These are phyloP conservation scores for Ampelomyces quisqualis DNA, from an alignment of 2,329 filamentous ascomycete genomes.

Conservation along the genomic window DNA sequence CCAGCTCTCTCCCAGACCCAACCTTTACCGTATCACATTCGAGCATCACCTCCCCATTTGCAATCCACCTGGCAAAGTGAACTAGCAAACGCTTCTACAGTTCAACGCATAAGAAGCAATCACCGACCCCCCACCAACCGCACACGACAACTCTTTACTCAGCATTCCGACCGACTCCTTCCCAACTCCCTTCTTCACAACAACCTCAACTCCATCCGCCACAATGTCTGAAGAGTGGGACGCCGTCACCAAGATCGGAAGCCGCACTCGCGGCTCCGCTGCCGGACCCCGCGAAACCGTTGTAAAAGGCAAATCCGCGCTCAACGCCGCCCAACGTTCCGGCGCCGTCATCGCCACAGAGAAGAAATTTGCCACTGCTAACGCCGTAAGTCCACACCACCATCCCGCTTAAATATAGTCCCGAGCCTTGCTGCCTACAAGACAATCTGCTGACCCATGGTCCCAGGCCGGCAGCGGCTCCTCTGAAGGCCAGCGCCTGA, in stretches of 20 bases:
- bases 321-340: conserved; percentile 86
- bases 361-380: conserved; percentile 83
- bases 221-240: conserved; percentile 82
- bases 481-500: conserved; percentile 85
- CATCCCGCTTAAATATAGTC: not conserved
- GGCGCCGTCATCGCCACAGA: conserved; percentile 79
- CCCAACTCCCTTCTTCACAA: conserved; percentile 5
- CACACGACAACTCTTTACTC: conserved; percentile 11
- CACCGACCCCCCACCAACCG: conserved; percentile 12
- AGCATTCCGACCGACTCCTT: conserved; percentile 10
- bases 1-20: not conserved
- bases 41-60: not conserved
- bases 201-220: conserved; percentile 11
- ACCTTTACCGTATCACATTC: not conserved
- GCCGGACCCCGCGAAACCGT: conserved; percentile 76
- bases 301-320: conserved; percentile 75
- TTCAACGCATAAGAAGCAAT: conserved; percentile 8
- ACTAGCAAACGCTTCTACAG: conserved; percentile 8
- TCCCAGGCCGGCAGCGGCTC: conserved; percentile 35
- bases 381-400: conserved; percentile 64
- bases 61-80: conserved; percentile 11
- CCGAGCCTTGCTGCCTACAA: not conserved
- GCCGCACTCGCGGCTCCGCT: conserved; percentile 71
- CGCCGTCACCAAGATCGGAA: conserved; percentile 86
- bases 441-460: conserved; percentile 2